Evolutionary conservation across 2,329 filamentous ascomycete species (phyloP), one percentile per base, ranked within the genome.

Genomic region (Talaromyces sp.): DNA sequence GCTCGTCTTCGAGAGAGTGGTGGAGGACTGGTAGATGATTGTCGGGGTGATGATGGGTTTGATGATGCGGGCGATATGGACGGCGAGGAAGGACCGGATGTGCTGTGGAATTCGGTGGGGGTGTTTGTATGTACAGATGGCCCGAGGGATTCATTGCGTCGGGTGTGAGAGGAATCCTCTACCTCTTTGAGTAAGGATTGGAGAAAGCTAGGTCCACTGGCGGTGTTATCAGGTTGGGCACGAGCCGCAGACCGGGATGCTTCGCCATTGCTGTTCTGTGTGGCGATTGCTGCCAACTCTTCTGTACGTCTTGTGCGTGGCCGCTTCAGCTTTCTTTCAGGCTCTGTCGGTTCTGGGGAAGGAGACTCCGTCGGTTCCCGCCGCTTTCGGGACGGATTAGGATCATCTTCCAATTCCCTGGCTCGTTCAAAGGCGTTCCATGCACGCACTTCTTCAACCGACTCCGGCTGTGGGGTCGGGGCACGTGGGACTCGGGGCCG

Each of bases 381-480:
- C 57, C 74, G 72, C 65, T 80, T 79, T 64, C 78, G 82, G 49
- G 83, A 76, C 57, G 77, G 73, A 53, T 65, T 73, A 0, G 77
- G 73, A 25, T 82, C 75, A 64, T 79, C 81, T 65, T 89, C 84
- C 19, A 85, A 83, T 63, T 93, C 88, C 65, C 91, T 85, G 51
- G 91, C 92, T 73, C 88, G 90, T 67, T 97, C 93, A 65, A 98
- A 88, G 22, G 90, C 92, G 64, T 92, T 91, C 95, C 93, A 97
- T 4, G 93, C 92, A 62, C 87, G 84, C 59, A 89, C 82, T 74
- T 96, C 92, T 67, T 96, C 92, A 49, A 88, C 79, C 8, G 89
- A 90, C 74, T 96, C 90, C 42, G 86, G 85, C 49, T 86, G 83
- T 36, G 84, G 84, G 17, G 73, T 73, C 42, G 73, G 69, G 52